Conservation (phyloP, 2,329 filamentous ascomycete species). For the Thelonectria rubi region DNA sequence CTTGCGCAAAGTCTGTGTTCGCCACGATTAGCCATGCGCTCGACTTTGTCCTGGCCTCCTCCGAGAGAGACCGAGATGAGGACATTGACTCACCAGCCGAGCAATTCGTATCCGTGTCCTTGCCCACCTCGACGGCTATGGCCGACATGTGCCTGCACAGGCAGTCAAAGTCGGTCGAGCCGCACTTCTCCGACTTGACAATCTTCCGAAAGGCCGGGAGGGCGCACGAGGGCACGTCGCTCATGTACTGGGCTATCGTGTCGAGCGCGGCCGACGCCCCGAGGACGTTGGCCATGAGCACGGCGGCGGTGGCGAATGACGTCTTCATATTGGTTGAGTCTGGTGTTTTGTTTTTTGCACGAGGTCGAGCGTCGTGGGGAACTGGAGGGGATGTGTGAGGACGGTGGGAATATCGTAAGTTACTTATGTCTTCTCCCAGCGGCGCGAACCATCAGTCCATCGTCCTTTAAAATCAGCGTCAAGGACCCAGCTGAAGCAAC, state of each 20-base stretch:
- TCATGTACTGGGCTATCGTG: background rate
- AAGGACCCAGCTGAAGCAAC: too few relatives aligned
- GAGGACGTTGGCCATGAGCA: background rate
- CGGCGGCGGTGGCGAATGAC: background rate
- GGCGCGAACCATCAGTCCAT: too few relatives aligned
- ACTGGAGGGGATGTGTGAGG: background rate
- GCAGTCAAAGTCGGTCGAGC: background rate
- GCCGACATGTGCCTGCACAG: constrained; percentile 5
- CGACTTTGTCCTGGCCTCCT: background rate
- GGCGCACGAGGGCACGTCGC: constrained; percentile 2
- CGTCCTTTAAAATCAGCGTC: too few relatives aligned
- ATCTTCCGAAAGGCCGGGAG: constrained; percentile 1
- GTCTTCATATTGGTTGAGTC: background rate
- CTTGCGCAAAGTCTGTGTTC: constrained; percentile 4
- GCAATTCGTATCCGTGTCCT: background rate
- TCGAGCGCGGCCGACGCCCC: constrained; percentile 2
- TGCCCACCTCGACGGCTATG: background rate
- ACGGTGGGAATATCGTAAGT: too few relatives aligned
- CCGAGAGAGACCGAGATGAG: background rate
- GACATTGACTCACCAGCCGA: background rate
- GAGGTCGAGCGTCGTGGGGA: too few relatives aligned
- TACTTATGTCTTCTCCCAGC: too few relatives aligned
- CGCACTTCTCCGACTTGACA: constrained; percentile 10
- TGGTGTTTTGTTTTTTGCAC: background rate
- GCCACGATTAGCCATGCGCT: background rate